Evolutionary conservation across 495 filamentous ascomycete genomes (phyloP).

Genomic region (Lasiosphaeria miniovina): DNA sequence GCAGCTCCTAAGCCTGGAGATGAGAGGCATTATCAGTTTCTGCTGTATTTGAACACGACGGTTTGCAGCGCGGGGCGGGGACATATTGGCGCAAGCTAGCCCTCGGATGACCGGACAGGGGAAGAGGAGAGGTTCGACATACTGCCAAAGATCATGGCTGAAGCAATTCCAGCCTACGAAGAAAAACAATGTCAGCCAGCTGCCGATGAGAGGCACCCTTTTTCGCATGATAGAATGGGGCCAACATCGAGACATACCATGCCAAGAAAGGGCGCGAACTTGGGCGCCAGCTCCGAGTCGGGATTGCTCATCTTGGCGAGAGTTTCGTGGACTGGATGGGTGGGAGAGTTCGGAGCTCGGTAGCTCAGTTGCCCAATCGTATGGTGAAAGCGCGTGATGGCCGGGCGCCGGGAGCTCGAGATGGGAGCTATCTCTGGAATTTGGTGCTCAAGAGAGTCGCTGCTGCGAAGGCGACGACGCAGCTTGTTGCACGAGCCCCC

Average conservation of each 20-base stretch:
- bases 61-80: too few species aligned
- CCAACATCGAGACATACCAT: constrained; percentile 63
- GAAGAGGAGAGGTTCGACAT: constrained; percentile 37
- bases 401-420: neutral
- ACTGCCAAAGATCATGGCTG: constrained; percentile 96
- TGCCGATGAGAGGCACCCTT: neutral
- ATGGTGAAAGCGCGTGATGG: neutral
- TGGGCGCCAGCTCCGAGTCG: constrained; percentile 69
- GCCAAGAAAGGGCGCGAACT: constrained; percentile 96
- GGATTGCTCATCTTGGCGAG: constrained; percentile 39
- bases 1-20: constrained; percentile 79
- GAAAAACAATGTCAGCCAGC: constrained; percentile 32
- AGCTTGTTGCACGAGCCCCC: too few species aligned
- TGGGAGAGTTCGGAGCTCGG: too few species aligned
- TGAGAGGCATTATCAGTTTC: constrained; percentile 24
- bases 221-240: neutral
- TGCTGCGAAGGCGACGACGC: too few species aligned
- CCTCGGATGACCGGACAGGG: neutral
- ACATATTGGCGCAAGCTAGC: too few species aligned
- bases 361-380: neutral
- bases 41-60: constrained; percentile 3
- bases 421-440: neutral
- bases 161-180: constrained; percentile 75
- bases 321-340: too few species aligned
- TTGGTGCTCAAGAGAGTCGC: neutral